Evolutionary conservation across 768 basidiomycete species (phyloP), one percentile per base, ranked within the genome.

Genomic region (Trametes gibbosa): DNA sequence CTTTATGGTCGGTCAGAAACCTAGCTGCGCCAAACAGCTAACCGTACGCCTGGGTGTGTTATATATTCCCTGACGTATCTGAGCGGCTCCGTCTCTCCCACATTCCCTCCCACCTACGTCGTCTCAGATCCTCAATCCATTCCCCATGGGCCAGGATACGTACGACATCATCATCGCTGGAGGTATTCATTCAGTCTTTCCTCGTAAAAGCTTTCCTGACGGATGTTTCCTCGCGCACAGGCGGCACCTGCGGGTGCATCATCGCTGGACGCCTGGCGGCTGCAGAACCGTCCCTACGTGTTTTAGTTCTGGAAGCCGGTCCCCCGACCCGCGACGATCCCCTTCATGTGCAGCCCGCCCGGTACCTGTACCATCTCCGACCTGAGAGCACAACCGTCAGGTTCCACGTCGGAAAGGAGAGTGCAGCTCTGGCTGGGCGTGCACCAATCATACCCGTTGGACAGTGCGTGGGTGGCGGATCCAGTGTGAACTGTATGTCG

Each of bases 251-350:
- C 19, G 84, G 79, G 6, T 84, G 84, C 63, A 73, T 87, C n/a
- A 68, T 78, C 17, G 86, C 83, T 10, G 77, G 80, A 0, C 79
- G 85, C 34, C 76, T 89, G 3, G 75, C 80, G 0, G 76, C 75
- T 0, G 81, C 83, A 0, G 79, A 85, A 41, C 79, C 84, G 0
- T 67, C 71, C 3, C 69, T 88, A 50, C 82, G 75, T 63, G 84
- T 88, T 47, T 79, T 88, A 12, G 68, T 87, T 45, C 66, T 88
- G 24, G 87, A 89, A 71, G 77, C 81, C 13, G 87, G 86, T 0
- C 75, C 77, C 5, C 76, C 81, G 55, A 81, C 81, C 0, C 69
- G 73, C 32, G 75, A 85, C 37, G 32, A 80, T 5, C 74, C 71
- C 7, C 60, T 63, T 2, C 84, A 87, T 66, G 70, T 73, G 7